phyloP scores from a whole-genome alignment of 73 alveolate species.

The Effrenium voratum region DNA sequence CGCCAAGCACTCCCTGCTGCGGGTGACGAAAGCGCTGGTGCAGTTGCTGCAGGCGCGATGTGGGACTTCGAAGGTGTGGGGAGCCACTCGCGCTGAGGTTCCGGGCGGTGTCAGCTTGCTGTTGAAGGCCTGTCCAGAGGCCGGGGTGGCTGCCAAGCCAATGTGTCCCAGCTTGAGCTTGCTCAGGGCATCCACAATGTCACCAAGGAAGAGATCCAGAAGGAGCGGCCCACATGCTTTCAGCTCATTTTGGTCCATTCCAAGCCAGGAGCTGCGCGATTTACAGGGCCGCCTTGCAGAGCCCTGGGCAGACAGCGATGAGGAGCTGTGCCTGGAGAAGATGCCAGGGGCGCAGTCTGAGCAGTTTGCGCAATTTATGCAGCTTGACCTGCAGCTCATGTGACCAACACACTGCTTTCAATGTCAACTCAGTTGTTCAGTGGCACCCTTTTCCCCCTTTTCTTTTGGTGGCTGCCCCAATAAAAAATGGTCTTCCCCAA shows the following conservation, averaged over 20 bases:
- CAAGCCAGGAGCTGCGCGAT: constrained; percentile 20
- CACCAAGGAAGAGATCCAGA: constrained; percentile 59
- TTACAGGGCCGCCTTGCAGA: constrained; percentile 12
- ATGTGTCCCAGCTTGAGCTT: too few relatives aligned
- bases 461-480: too few relatives aligned
- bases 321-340: constrained; percentile 47
- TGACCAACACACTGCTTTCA: too few relatives aligned
- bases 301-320: constrained; percentile 59
- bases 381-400: too few relatives aligned
- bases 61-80: neutral
- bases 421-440: too few relatives aligned
- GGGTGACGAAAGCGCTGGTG: constrained; percentile 36
- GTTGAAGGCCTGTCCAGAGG: constrained; percentile 50
- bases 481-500: too few relatives aligned
- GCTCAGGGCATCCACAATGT: constrained; percentile 24
- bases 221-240: neutral
- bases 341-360: neutral
- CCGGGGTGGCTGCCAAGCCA: too few relatives aligned
- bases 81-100: neutral
- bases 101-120: constrained; percentile 53
- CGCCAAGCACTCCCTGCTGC: constrained; percentile 47
- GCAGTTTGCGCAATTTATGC: too few relatives aligned
- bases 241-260: neutral
- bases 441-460: too few relatives aligned
- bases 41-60: constrained; percentile 51